Conservation (phyloP, 257 asterid genomes). For the Scutellaria baicalensis region DNA sequence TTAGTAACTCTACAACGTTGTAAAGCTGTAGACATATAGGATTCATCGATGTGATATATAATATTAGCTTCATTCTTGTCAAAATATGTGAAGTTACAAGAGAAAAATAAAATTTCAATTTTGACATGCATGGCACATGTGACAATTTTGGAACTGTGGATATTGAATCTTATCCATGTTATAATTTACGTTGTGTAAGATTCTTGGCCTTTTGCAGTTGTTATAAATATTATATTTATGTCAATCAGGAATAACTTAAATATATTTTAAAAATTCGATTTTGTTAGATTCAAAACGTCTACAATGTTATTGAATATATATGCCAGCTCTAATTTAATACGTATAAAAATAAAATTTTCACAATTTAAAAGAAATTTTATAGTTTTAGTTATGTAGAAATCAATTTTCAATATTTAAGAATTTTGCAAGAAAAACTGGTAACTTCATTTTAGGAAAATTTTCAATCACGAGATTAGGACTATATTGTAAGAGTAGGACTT, state of each 20-base stretch:
- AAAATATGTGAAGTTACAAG: not conserved
- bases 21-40: not conserved
- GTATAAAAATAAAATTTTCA: no score
- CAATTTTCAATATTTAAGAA: no score
- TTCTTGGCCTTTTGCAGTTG: constrained; percentile 9
- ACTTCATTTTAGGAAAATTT: no score
- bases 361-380: no score
- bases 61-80: not conserved
- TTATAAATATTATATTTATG: not conserved
- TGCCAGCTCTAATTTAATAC: not conserved
- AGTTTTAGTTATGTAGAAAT: no score
- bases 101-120: not conserved
- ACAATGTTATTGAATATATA: no score
- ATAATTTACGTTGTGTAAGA: not conserved
- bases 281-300: not conserved
- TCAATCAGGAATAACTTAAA: not conserved
- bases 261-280: not conserved
- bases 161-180: not conserved
- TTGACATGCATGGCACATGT: constrained; percentile 1
- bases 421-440: no score
- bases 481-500: no score
- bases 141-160: constrained; percentile 7
- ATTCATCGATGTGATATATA: constrained; percentile 7
- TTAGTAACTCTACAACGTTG: not conserved
- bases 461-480: no score